Base-by-base conservation (phyloP, 208 protist species). In the Dictyostelium gargantuum region DNA sequence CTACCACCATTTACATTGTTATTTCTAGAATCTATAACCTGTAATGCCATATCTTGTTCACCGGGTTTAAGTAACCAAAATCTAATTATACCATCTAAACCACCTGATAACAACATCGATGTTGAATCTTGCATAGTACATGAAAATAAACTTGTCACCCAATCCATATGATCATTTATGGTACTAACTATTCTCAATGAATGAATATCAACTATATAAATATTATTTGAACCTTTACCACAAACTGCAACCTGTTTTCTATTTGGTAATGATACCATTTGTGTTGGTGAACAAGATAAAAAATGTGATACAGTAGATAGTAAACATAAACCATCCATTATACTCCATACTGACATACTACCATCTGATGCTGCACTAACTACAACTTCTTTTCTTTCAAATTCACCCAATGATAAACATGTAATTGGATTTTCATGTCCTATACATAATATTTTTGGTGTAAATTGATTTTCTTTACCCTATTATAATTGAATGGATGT, bases 151-250 rank as follows among this genome's bases (percentile, higher is more conserved):
- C 68, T 79, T 15, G 82, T 79, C 0, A 89, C 61, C 82, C 82
- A 89, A 89, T 89, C 46, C 21, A 35, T 89, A 29, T 89, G 82
- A 66, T 61, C 66, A 19, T 35, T 54, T 2, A 89, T 23, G 10
- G 82, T 89, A 4, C 32, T 44, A 6, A 89, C 35, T 68, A 79
- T 40, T 4, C 61, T 35, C 29, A 89, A 29, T 42, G 61, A 76
- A 35, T 86, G 81, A 32, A 86, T 56, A 68, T 89, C 82, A 10
- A 89, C 70, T 10, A 89, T 89, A n/a, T 52, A 89, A 8, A 89
- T 89, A 42, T 52, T 70, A 29, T 89, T 89, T 35, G 82, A 89
- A 32, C 82, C 82, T 40, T 89, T 89, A 21, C 82, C 82, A 52
- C 76, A 73, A 13, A 89, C 54, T 6, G 82, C 82, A 17, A 89